A percentile compares a stretch with the other conserved stretches of the same genome.
phyloP scores from a whole-genome alignment of 2,329 filamentous ascomycete species.

The Colletotrichum somersetense region DNA sequence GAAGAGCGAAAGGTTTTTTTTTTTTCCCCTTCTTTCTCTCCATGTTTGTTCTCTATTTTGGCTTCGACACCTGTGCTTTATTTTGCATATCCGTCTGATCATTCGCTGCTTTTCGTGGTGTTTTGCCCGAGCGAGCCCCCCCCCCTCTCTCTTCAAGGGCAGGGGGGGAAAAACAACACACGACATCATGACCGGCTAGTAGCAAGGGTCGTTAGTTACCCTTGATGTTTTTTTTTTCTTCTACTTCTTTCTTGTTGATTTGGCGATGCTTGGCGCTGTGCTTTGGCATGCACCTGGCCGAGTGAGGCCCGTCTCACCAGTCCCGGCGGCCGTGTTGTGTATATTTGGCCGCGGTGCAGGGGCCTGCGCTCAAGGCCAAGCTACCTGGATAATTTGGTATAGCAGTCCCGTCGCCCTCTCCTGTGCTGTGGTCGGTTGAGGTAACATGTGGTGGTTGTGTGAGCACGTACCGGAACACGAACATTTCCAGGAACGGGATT shows the following conservation, averaged over 20 bases:
- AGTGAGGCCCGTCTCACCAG: conserved; percentile 24
- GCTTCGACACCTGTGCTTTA: conserved; percentile 31
- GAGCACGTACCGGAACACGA: conserved; percentile 2
- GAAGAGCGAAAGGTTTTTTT: conserved; percentile 12
- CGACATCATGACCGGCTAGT: not conserved
- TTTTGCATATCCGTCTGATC: conserved; percentile 36
- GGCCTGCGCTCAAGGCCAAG: conserved; percentile 34
- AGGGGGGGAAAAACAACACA: not conserved
- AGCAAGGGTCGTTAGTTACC: too few species aligned
- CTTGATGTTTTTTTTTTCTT: not conserved
- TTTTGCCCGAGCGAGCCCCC: conserved; percentile 23
- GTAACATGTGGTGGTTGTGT: not conserved
- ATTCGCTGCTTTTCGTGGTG: conserved; percentile 17
- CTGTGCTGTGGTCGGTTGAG: not conserved
- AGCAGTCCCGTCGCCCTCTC: not conserved
- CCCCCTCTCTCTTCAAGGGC: not conserved
- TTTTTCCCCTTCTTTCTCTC: not conserved
- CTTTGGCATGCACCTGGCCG: conserved; percentile 20
- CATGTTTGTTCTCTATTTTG: not conserved
- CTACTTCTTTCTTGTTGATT: too few species aligned
- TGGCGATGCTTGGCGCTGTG: conserved; percentile 7
- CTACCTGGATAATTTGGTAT: not conserved
- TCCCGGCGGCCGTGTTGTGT: not conserved
- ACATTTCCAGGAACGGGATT: not conserved
- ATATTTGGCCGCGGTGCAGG: conserved; percentile 31